phyloP scores from a whole-genome alignment of 768 basidiomycete species.

The Macrolepiota dolichaula region DNA sequence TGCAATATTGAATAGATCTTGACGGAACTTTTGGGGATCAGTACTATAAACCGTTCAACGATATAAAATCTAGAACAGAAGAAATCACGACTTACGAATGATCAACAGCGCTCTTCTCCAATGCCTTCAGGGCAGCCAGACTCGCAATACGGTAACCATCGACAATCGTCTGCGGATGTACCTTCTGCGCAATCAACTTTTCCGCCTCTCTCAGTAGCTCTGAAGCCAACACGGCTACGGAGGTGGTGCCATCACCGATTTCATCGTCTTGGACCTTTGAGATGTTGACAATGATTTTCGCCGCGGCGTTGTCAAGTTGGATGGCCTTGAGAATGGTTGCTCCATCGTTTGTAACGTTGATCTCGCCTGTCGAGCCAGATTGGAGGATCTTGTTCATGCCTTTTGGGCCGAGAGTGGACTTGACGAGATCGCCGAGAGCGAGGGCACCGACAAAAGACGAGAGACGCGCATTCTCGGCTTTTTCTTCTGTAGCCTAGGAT shows the following conservation, averaged over 20 bases:
- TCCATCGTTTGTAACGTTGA: constrained; percentile 98
- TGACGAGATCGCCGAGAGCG: constrained; percentile 96
- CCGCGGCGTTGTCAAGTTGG: constrained; percentile 96
- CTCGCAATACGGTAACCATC: constrained; percentile 96
- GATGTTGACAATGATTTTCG: constrained; percentile 99
- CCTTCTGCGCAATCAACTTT: constrained; percentile 85
- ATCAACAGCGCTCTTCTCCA: constrained; percentile 82
- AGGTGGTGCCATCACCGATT: constrained; percentile 93
- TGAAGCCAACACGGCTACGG: constrained; percentile 87
- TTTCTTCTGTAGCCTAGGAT: constrained; percentile 81
- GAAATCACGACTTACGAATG: constrained; percentile 58
- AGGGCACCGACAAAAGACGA: constrained; percentile 97
- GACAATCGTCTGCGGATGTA: constrained; percentile 97
- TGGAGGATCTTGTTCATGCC: constrained; percentile 99
- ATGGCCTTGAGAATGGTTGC: constrained; percentile 98
- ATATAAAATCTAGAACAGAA: neutral
- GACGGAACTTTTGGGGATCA: constrained; percentile 72
- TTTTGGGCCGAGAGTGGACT: constrained; percentile 97
- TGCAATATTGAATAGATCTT: constrained; percentile 95
- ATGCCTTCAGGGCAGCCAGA: constrained; percentile 74
- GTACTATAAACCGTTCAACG: constrained; percentile 39
- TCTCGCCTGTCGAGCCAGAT: constrained; percentile 82
- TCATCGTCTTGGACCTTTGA: constrained; percentile 99
- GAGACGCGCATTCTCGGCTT: constrained; percentile 96
- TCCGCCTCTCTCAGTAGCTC: constrained; percentile 95